Percentiles rank a stretch among this genome's conserved stretches.
Evolutionary conservation across 495 filamentous ascomycete genomes (phyloP).

Genomic region (Lasiosphaeris hirsuta): DNA sequence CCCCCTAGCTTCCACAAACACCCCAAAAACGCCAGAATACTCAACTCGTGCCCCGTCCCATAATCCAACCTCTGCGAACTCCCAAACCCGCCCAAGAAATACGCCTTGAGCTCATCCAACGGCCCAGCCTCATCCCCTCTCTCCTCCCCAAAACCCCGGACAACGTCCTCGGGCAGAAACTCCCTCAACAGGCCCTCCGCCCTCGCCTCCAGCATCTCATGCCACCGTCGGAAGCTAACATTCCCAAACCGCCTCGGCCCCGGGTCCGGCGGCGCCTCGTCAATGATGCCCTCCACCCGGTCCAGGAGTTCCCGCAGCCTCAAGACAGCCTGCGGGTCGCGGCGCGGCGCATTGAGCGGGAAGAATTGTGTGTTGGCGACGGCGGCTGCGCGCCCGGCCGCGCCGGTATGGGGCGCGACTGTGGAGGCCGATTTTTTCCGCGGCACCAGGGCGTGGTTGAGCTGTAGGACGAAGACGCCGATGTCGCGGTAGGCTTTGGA

Average conservation of each 20-base stretch:
- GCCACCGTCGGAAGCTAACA: conserved; percentile 80
- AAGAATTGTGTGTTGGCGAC: conserved; percentile 43
- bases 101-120: conserved; percentile 64
- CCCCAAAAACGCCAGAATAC: conserved; percentile 87
- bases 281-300: conserved; percentile 61
- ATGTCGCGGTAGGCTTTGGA: conserved; percentile 84
- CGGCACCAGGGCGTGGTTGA: conserved; percentile 86
- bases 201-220: conserved; percentile 60
- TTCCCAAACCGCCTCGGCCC: conserved; percentile 92
- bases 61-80: conserved; percentile 89
- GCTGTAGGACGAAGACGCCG: conserved; percentile 78
- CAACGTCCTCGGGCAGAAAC: conserved; percentile 47
- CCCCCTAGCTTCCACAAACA: conserved; percentile 85
- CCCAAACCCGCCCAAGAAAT: conserved; percentile 84
- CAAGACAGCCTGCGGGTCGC: conserved; percentile 49
- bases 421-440: conserved; percentile 28
- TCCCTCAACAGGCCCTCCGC: conserved; percentile 56
- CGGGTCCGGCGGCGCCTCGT: conserved; percentile 75
- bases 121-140: conserved; percentile 9
- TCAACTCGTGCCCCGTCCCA: conserved; percentile 93
- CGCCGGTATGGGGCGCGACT: neutral
- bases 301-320: conserved; percentile 61
- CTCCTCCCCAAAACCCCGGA: conserved; percentile 4
- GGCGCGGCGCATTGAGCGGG: conserved; percentile 27
- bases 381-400: neutral